Evolutionary conservation across 129 eudicot species (phyloP), one percentile per base, ranked within the genome.

Genomic region (Pseudognaphalium luteoalbum): DNA sequence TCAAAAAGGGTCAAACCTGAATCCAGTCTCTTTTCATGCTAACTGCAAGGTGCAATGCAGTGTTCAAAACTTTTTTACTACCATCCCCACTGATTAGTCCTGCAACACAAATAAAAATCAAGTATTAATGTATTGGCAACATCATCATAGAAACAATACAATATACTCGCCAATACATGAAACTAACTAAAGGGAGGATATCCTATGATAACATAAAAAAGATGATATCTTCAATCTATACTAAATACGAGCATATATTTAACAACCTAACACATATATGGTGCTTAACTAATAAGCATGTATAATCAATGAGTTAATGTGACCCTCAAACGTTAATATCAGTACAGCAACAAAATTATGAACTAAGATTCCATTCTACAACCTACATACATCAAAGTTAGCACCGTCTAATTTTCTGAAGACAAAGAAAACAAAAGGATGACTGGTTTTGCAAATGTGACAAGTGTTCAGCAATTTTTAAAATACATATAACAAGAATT

Each of bases 21-120:
- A 92, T 86, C 93, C 96, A 92, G 69, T 87, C 91, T 68, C 93
- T 80, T 74, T 92, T 89, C 93, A 84, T 88, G 84, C 88, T 81
- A 72, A 82, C 85, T 44, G 83, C 80, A 83, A 92, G 88, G 16
- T 70, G 88, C 57, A 87, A 78, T 76, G 97, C 93, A 44, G 90
- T 88, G 76, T 51, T 74, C 30, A 76, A 51, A 42, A 89, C 90
- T 51, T 73, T 70, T 79, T 76, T 76, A 65, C 81, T 78, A 66
- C 54, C 69, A 60, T 67, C 59, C 19, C 75, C 88, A 16, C 80
- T 77, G 7, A 87, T 72, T 62, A 89, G 74, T 71, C 60, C 92
- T 87, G 51, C 57, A 76, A 44, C 32, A 51, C 59, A 70, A 44
- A 62, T n/a, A 41, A 74, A 17, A 66, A 66, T n/a, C n/a, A 76